Percentiles rank a stretch among this genome's conserved stretches.
Evolutionary conservation across 2,329 filamentous ascomycete genomes (phyloP).

Genomic region (Pleurostoma richardsiae): DNA sequence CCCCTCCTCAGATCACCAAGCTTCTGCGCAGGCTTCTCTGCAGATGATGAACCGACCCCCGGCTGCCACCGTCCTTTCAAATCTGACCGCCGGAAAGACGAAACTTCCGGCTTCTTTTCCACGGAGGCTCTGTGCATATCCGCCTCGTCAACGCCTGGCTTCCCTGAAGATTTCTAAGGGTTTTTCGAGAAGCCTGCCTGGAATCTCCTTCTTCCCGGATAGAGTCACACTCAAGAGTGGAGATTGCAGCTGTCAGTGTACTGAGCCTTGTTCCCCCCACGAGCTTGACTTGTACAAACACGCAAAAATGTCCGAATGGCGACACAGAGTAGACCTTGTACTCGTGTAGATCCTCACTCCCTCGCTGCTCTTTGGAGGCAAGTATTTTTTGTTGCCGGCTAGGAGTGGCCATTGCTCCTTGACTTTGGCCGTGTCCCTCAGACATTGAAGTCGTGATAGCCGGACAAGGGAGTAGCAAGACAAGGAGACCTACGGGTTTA

Average conservation of each 20-base stretch:
- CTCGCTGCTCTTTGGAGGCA: neutral
- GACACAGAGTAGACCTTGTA: constrained; percentile 21
- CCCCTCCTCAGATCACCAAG: too few species aligned
- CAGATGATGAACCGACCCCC: constrained; percentile 7
- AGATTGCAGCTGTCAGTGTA: constrained; percentile 34
- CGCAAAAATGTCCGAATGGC: constrained; percentile 29
- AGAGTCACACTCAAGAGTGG: constrained; percentile 11
- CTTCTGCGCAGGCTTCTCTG: constrained; percentile 10
- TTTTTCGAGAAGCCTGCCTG: constrained; percentile 32
- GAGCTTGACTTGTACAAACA: constrained; percentile 32
- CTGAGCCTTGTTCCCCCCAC: constrained; percentile 28
- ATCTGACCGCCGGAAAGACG: constrained; percentile 12
- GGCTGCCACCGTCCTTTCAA: constrained; percentile 6
- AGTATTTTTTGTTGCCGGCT: neutral
- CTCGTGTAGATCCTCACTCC: constrained; percentile 12
- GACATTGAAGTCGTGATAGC: too few species aligned
- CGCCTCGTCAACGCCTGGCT: constrained; percentile 15
- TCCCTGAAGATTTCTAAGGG: constrained; percentile 22
- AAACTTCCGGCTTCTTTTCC: constrained; percentile 15
- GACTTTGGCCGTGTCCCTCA: too few species aligned
- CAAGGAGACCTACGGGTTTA: too few species aligned
- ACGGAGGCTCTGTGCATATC: constrained; percentile 28
- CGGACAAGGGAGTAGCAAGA: too few species aligned
- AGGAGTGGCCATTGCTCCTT: too few species aligned
- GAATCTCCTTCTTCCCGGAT: constrained; percentile 7